Evolutionary conservation across 208 protist genomes (phyloP).

Genomic region (Leishmania aethiopica): DNA sequence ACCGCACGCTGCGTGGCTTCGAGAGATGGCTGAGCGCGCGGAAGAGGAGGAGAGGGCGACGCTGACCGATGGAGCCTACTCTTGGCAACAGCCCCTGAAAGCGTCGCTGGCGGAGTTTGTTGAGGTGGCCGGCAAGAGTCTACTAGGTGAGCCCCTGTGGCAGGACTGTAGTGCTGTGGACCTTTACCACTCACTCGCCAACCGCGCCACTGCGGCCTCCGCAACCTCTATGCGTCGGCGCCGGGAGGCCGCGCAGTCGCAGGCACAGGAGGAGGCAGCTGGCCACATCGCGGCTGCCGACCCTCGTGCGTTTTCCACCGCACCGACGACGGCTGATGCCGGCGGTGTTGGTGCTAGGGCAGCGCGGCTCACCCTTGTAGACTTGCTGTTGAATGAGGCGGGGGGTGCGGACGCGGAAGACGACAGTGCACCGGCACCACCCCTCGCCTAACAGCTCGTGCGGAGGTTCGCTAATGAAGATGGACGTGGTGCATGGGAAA

Average conservation of each 20-base stretch:
- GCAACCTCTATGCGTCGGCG: not conserved
- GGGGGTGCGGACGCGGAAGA: conserved; percentile 5
- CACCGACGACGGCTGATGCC: not conserved
- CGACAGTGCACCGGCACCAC: conserved; percentile 16
- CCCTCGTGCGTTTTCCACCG: conserved; percentile 18
- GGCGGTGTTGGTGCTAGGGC: not conserved
- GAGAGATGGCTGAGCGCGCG: not conserved
- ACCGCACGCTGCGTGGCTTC: not conserved
- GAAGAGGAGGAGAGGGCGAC: not conserved
- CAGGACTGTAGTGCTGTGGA: not conserved
- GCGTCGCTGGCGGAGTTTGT: conserved; percentile 3
- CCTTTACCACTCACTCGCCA: conserved; percentile 4
- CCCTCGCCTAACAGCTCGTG: not conserved
- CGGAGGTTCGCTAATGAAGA: not conserved
- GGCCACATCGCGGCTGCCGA: not conserved
- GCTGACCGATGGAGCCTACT: not conserved
- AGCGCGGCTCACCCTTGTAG: not conserved
- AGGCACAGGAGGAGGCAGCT: not conserved
- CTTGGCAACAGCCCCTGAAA: not conserved
- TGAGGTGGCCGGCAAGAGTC: not conserved
- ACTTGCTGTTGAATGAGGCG: not conserved
- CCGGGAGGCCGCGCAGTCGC: not conserved
- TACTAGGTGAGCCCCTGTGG: conserved; percentile 12
- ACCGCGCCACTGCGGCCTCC: not conserved
- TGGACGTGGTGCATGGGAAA: not conserved